Evolutionary conservation across 305 asterid genomes (phyloP), one percentile per base, ranked within the genome.

Genomic region (Salvia sclarea): DNA sequence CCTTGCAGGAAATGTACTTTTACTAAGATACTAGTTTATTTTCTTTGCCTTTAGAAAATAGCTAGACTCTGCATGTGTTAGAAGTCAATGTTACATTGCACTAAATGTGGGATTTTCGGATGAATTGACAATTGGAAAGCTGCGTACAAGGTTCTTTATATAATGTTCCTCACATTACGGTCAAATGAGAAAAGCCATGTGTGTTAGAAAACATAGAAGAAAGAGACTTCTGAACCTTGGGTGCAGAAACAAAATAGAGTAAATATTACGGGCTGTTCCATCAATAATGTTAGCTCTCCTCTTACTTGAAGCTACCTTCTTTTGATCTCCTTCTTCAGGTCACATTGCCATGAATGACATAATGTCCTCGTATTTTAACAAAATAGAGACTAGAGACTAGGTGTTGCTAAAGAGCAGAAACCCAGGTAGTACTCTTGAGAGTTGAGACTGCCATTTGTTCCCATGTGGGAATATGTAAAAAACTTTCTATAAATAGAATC

Each of bases 111-210:
- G 65, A 44, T 54, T 61, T 62, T 16, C 11, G 4, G 43, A 9
- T 21, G 21, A 44, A 35, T 21, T 17, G 21, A 40, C 13, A 54
- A 13, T 16, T 55, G 63, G 44, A 35, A 68, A 68, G 8, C 18
- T 30, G 7, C 21, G 48, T 6, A 5, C 7, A 13, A 22, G 50
- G 52, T 64, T 72, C 37, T 72, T 63, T 70, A 59, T n/a, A n/a
- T n/a, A n/a, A n/a, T n/a, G n/a, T n/a, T 52, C 21, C 10, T 52
- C 45, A 8, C 52, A 54, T 21, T 49, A 8, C 35, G 14, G 57
- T 44, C 60, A 3, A 14, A 43, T 13, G 8, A 16, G 45, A 30
- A 18, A 50, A 61, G 44, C 31, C 1, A 12, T 21, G 43, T 30
- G 31, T 18, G 52, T 53, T 44, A 59, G 73, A 50, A 50, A n/a